Conservation (phyloP, 177 flowering plant species). For the Tripterygium wilfordii region DNA sequence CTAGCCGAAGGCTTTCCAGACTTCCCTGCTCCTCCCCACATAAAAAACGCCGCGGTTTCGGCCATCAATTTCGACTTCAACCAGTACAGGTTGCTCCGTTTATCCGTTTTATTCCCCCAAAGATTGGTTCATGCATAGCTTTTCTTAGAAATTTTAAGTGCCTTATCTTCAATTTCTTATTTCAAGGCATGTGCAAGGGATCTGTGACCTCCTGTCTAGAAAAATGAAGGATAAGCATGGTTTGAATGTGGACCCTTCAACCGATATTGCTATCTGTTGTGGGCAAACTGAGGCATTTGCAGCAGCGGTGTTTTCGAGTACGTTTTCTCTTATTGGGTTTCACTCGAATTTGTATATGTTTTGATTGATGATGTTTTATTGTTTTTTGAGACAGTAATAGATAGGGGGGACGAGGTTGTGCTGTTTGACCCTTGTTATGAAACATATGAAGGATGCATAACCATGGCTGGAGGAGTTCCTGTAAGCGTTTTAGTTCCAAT, state of each 20-base stretch:
- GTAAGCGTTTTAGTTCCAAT: conserved; percentile 32
- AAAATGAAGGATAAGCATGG: conserved; percentile 45
- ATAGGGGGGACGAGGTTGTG: conserved; percentile 76
- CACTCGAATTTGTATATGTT: background rate
- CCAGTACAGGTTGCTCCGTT: conserved; percentile 71
- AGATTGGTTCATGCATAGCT: no score
- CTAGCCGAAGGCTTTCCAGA: conserved; percentile 81
- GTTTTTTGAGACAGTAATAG: conserved; percentile 33
- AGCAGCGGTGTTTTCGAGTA: conserved; percentile 71
- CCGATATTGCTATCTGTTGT: conserved; percentile 70
- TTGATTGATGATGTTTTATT: conserved; percentile 3
- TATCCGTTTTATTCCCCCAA: no score
- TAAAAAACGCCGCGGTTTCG: conserved; percentile 65
- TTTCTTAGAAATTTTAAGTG: no score
- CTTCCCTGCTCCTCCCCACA: conserved; percentile 57
- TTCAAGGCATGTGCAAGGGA: conserved; percentile 72
- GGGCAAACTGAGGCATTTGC: conserved; percentile 91
- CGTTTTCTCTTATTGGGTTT: conserved; percentile 2
- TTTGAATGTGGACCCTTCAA: conserved; percentile 52
- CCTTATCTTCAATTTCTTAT: background rate
- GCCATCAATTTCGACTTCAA: conserved; percentile 80
- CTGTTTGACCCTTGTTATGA: conserved; percentile 77
- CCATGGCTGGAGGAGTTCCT: conserved; percentile 77
- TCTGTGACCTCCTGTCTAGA: conserved; percentile 53
- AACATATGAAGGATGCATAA: conserved; percentile 64